Evolutionary conservation across 352 stramenopile genomes (phyloP), one percentile per base, ranked within the genome.

Genomic region (Thalassiosira hispida): DNA sequence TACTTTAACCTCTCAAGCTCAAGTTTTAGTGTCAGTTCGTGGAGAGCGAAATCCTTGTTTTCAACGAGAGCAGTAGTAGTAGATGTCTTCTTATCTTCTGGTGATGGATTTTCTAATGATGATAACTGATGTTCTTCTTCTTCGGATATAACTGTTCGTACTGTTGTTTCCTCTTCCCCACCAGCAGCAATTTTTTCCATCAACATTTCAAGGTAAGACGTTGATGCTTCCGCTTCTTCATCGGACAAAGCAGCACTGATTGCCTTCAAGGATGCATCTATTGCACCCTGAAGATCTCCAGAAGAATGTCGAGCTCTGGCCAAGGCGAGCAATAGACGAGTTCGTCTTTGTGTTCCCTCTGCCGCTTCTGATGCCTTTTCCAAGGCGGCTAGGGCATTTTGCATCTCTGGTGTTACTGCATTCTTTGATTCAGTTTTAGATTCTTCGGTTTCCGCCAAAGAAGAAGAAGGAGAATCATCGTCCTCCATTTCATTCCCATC

Each of bases 1-100:
- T 85, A 81, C 55, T 77, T 85, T 20, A 85, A 64, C 51, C 61
- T 64, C 53, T 85, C 77, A 25, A 85, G 71, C 59, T 85, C 77
- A 49, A 85, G 67, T 53, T 69, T 85, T 33, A 85, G 38, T 46
- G 78, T 27, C 2, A 79, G 55, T 61, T 84, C 76, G 44, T 27
- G 73, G 2, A 78, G 35, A 44, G 53, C 59, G 9, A 52, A 73
- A 66, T 85, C 71, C 63, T 38, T 73, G 5, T 29, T 47, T 35
- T 72, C 65, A n/a, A 47, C 46, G 42, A 69, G 60, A n/a, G 64
- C 20, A 56, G 51, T 46, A 52, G 63, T 61, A n/a, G 64, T 31
- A 56, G 51, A 25, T 9, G 18, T 14, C 44, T 53, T 40, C 25
- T 75, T 40, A n/a, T n/a, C n/a, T n/a, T n/a, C n/a, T n/a, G n/a